Evolutionary conservation across 345 rosid genomes (phyloP), one percentile per base, ranked within the genome.

Genomic region (Syzygium aqueum): DNA sequence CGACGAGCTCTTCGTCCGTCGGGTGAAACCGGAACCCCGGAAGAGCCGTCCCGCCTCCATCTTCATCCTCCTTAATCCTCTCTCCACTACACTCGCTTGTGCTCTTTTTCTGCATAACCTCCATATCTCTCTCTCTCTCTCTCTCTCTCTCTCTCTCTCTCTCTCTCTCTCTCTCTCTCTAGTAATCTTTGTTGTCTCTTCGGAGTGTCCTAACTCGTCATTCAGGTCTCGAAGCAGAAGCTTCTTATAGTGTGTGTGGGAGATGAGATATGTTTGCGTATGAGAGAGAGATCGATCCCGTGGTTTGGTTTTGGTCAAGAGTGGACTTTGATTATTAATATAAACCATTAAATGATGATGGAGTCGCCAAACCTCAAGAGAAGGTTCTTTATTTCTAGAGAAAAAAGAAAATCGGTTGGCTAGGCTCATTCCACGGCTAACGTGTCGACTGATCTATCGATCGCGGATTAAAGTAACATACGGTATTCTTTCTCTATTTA

Each of bases 1-100:
- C 90, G 17, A 90, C 90, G 51, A 90, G 90, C 88, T 90, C 92
- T 87, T 90, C 90, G 50, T 90, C 92, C 7, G 92, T 90, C 11
- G 92, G 92, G 84, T 90, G 92, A 63, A 90, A 90, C 77, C 92
- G 43, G 54, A 88, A 90, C 17, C 92, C 92, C 2, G 92, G 92
- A 14, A 84, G 88, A 80, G 67, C 17, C 30, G 53, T 25, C 25
- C 33, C 67, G 4, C 52, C 86, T 22, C 88, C 87, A 28, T 84
- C 87, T 84, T 78, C 87, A 19, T 87, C 84, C 54, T 85, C 89
- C 53, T 37, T 83, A 7, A n/a, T 73, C 21, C 84, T 73, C 37
- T 53, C 52, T n/a, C 6, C 63, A 51, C 52, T 37, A 12, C 49
- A 73, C 49, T 73, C 80, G 1, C 80, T 17, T 37, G 19, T 19